Evolutionary conservation across 495 filamentous ascomycete species (phyloP), one percentile per base, ranked within the genome.

Genomic region (Oleoguttula mirabilis): DNA sequence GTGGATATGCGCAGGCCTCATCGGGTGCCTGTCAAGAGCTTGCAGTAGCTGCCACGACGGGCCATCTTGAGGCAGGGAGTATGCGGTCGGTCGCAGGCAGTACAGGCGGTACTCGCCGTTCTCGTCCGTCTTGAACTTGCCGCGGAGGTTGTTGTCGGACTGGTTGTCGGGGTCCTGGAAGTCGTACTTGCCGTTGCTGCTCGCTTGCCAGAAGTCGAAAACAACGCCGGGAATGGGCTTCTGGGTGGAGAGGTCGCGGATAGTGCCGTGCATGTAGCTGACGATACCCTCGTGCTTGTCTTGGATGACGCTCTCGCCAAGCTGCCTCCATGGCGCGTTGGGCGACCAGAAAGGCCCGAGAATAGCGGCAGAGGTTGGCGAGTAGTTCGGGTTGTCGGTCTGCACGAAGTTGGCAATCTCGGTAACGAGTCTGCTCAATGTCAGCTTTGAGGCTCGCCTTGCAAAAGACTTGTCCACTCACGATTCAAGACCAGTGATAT

Each of bases 281-380:
- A 80, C 72, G 45, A 70, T 67, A 39, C 80, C 81, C 24, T 69
- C 67, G 19, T 76, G 70, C 48, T 70, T 60, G 62, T 82, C 63
- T 55, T 82, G 74, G 57, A 85, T 80, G 63, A 83, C 80, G 59
- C 60, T 69, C 52, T 70, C 77, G 50, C 81, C 82, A 50, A 76
- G 71, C 33, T 72, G 65, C 19, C 80, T 78, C 73, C 82, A 82
- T 24, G 82, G 82, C 7, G 82, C 82, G 58, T 84, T 76, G 61
- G 83, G 81, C 7, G 77, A 82, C 81, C 80, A 88, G 75, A 88
- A 88, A 59, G 83, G 83, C 25, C 83, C 83, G 25, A 90, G 77
- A 57, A 90, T 90, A 37, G 82, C 76, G 50, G 79, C 81, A 24
- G 82, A 85, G 41, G 84, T 90, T 35, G 84, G 80, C 54, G 76